Evolutionary conservation across 2,329 filamentous ascomycete genomes (phyloP).

Genomic region (Samsoniella hepiali): DNA sequence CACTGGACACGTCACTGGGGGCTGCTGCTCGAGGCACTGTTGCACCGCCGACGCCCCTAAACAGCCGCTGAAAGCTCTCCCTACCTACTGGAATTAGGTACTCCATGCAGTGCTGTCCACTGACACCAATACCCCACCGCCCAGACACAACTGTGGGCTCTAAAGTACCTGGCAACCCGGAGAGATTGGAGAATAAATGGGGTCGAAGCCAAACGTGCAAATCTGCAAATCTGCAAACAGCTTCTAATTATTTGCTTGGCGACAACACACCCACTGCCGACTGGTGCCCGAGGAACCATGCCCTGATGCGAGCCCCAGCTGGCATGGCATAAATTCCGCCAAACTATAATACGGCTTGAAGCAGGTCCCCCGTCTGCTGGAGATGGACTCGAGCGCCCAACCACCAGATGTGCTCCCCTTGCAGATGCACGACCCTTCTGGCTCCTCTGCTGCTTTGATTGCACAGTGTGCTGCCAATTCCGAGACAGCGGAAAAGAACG

Average conservation of each 20-base stretch:
- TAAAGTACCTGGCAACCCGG: too few species aligned
- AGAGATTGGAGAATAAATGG: background rate
- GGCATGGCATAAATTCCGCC: background rate
- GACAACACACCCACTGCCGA: background rate
- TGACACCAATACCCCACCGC: conserved; percentile 8
- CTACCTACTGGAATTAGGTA: background rate
- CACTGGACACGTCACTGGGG: too few species aligned
- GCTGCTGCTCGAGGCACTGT: too few species aligned
- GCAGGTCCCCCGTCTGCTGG: background rate
- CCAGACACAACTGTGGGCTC: conserved; percentile 7
- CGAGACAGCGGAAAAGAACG: background rate
- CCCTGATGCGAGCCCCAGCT: background rate
- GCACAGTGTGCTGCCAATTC: conserved; percentile 7
- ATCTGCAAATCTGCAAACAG: conserved; percentile 13
- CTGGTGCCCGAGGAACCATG: background rate
- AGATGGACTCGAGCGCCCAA: background rate
- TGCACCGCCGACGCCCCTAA: background rate
- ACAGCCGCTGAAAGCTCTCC: background rate
- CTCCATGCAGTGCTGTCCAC: background rate
- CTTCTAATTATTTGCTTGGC: background rate
- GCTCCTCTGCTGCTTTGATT: conserved; percentile 9
- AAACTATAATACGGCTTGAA: background rate
- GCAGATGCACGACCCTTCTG: background rate
- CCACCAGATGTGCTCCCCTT: background rate
- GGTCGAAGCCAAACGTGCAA: background rate